These are phyloP conservation scores for Neocatenulostroma microsporum DNA, from an alignment of 2,329 filamentous ascomycete species.

Conservation along the genomic window DNA sequence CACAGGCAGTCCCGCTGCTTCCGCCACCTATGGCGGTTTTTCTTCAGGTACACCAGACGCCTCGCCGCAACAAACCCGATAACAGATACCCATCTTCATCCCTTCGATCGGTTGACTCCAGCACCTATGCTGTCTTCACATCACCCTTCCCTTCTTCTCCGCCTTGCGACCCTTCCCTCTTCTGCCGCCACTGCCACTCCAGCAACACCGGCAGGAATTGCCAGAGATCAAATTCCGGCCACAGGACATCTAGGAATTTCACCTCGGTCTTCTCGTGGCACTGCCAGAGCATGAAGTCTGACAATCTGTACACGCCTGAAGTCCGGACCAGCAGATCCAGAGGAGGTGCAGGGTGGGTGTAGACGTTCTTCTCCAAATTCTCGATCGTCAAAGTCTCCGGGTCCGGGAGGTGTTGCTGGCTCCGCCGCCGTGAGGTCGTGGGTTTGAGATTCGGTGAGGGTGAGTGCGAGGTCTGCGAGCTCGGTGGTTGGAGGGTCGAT, in stretches of 20 bases:
- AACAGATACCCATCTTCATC: no score
- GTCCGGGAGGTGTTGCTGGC: conserved; percentile 46
- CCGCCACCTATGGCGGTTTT: no score
- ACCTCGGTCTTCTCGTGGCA: conserved; percentile 88
- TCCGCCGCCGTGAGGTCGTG: conserved; percentile 18
- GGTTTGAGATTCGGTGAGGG: conserved; percentile 34
- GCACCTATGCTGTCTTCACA: no score
- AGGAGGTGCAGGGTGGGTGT: conserved; percentile 77
- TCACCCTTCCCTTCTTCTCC: no score
- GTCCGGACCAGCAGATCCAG: conserved; percentile 87
- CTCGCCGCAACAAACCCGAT: no score
- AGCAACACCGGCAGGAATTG: conserved; percentile 85
- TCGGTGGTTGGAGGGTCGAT: conserved; percentile 29
- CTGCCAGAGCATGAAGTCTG: conserved; percentile 99
- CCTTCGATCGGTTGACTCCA: no score
- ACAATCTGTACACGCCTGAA: conserved; percentile 83
- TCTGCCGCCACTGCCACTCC: conserved; percentile 68
- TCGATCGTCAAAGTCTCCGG: conserved; percentile 80
- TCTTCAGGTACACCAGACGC: no score
- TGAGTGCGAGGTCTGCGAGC: conserved; percentile 31
- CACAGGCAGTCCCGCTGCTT: no score
- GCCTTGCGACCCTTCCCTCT: no score
- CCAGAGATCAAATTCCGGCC: conserved; percentile 94
- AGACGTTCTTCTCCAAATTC: conserved; percentile 77
- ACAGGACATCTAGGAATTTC: conserved; percentile 83